Evolutionary conservation across 164 flowering plant genomes (phyloP), one percentile per base, ranked within the genome.

Genomic region (Aristolochia contorta): DNA sequence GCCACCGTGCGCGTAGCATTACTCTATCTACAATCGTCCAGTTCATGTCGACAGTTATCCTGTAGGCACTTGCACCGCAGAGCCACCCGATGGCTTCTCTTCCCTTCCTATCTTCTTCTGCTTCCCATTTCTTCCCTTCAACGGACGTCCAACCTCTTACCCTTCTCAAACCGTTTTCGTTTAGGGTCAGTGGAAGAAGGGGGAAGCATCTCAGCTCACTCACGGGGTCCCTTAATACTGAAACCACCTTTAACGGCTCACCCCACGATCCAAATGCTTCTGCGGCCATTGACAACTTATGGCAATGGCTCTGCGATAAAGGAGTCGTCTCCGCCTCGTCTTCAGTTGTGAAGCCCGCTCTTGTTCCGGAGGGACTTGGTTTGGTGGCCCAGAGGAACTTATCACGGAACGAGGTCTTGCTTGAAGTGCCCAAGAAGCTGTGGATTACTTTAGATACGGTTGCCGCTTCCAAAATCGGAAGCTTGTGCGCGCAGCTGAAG

Each of bases 361-460:
- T 81, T 12, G 95, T 83, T 24, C 68, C 79, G 21, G 86, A 87
- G 71, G 96, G 98, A 1, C 67, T 93, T 30, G 97, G 97, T 0
- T 75, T 93, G 57, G 72, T 89, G 4, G 94, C 98, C 4, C 78
- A 74, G 68, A 76, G 78, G 67, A 77, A 83, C 67, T 71, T 93
- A 19, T 69, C 72, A 7, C 66, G 74, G 62, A 84, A 86, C 69
- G 91, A 89, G 72, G 87, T 84, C 64, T 87, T 89, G 70, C 65
- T 89, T 76, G 89, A 93, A 78, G 81, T 93, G 25, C 92, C 97
- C 61, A 80, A 79, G 72, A 82, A 75, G 77, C 68, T 81, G 13
- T 89, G 97, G 97, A 86, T 93, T 37, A 86, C 86, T 63, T 79
- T 84, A 0, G 97, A 87, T 57, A 70, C 89, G 0, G 99, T 84